Evolutionary conservation across 345 rosid species (phyloP), one percentile per base, ranked within the genome.

Genomic region (Linum trigynum): DNA sequence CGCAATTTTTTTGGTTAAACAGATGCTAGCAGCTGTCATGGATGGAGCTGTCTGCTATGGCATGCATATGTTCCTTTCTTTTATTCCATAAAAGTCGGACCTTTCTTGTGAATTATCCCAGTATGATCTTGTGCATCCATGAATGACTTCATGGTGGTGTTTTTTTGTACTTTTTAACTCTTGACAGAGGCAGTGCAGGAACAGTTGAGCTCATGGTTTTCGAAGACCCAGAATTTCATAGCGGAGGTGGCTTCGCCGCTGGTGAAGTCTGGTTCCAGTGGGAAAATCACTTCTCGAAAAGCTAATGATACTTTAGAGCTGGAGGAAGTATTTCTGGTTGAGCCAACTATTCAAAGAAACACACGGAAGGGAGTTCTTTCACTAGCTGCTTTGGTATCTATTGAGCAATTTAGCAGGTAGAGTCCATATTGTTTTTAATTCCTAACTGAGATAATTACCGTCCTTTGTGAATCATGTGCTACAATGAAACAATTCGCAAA

Each of bases 381-480:
- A 4, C 65, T 80, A 57, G 86, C 89, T 68, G 94, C 99, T 68
- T 75, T 85, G 42, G 77, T 88, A 64, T 89, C 97, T 62, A 84
- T 94, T 55, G 97, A 90, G 79, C 97, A 94, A 72, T 94, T 94
- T 83, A 85, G 99, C 84, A 90, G 99, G 99, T 90, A 80, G 70
- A 37, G 17, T 62, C 55, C 15, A 12, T 61, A 2, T 16, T 23
- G 14, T 62, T 43, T 58, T 23, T 16, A 61, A 40, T 23, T 69
- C 45, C 37, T 57, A 57, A 2, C 15, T 9, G 53, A 2, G 61
- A 23, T 37, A 57, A 37, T 17, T 57, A 37, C 11, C 12, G 8
- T 23, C 32, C 32, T 23, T 23, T 10, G 61, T 17, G 23, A 17
- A 57, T 57, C 10, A 23, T 17, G 6, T n/a, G 7, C 36, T 57